A percentile compares a stretch with the other conserved stretches of the same genome.
Evolutionary conservation across 805 yeast genomes (phyloP).

Genomic region (Suhomyces xylopsoci): DNA sequence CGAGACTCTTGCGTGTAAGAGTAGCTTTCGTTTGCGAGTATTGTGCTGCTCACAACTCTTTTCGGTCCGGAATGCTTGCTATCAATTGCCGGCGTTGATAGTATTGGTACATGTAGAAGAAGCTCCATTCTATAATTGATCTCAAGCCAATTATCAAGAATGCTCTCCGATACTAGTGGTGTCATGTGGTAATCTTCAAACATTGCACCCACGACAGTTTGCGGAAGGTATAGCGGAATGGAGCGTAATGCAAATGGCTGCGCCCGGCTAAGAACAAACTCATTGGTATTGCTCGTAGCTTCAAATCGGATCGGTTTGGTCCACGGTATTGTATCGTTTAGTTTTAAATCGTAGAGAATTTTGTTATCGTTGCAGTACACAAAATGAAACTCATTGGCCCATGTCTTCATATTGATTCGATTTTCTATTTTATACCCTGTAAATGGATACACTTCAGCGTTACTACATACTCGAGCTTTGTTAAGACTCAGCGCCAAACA

Average conservation of each 20-base stretch:
- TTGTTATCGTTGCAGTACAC: conserved; percentile 30
- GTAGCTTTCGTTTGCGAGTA: conserved; percentile 19
- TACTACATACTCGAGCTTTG: conserved; percentile 7
- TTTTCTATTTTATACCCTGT: conserved; percentile 30
- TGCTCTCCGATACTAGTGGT: conserved; percentile 27
- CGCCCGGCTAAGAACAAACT: conserved; percentile 18
- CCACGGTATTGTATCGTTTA: conserved; percentile 26
- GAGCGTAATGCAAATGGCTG: conserved; percentile 19
- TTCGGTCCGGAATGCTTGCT: conserved; percentile 5
- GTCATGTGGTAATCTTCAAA: background rate
- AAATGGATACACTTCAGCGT: conserved; percentile 8
- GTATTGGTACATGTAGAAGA: conserved; percentile 26
- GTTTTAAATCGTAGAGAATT: conserved; percentile 16
- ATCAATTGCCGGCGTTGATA: conserved; percentile 28
- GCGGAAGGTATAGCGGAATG: conserved; percentile 26
- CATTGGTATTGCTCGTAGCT: background rate
- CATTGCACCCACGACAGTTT: conserved; percentile 24
- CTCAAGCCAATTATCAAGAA: conserved; percentile 27
- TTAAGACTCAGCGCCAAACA: background rate
- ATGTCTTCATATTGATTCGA: conserved; percentile 13
- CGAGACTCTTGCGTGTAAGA: conserved; percentile 5
- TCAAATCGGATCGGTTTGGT: conserved; percentile 11
- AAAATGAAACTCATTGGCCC: conserved; percentile 18
- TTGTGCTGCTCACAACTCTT: conserved; percentile 17
- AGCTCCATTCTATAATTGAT: conserved; percentile 13